Conservation (phyloP, 2,329 filamentous ascomycete species). For the Monilinia laxa region DNA sequence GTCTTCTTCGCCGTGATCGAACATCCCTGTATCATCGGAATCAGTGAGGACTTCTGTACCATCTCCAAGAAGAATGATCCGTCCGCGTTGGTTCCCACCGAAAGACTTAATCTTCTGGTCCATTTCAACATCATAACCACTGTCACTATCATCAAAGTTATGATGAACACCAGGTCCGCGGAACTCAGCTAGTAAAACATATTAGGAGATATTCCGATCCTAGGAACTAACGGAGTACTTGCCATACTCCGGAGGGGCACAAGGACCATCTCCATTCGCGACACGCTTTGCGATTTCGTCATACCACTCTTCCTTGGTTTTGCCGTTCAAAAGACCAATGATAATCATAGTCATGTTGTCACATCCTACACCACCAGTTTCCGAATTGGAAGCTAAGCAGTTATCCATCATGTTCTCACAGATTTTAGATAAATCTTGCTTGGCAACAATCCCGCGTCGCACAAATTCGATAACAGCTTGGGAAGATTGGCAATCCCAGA, state of each 20-base stretch:
- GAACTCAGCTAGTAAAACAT: conserved; percentile 66
- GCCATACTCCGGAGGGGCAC: conserved; percentile 99
- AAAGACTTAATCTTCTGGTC: conserved; percentile 63
- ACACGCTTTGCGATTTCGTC: conserved; percentile 91
- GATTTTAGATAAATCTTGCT: conserved; percentile 91
- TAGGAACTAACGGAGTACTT: conserved; percentile 43
- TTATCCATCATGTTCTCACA: conserved; percentile 99
- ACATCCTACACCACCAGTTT: conserved; percentile 95
- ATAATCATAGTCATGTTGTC: conserved; percentile 99
- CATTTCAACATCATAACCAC: conserved; percentile 73
- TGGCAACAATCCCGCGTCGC: conserved; percentile 89
- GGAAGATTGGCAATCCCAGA: conserved; percentile 99
- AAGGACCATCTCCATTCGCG: conserved; percentile 94
- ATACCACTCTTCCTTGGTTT: conserved; percentile 97
- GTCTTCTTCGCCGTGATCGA: conserved; percentile 83
- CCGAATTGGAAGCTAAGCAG: conserved; percentile 94
- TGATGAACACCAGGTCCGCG: conserved; percentile 79
- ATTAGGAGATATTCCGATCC: conserved; percentile 33
- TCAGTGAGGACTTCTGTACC: conserved; percentile 90
- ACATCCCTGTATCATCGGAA: conserved; percentile 88
- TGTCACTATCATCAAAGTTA: conserved; percentile 77
- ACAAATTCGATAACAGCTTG: conserved; percentile 98
- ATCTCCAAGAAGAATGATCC: conserved; percentile 93
- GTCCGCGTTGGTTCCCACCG: conserved; percentile 69
- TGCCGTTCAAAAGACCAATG: conserved; percentile 84